Evolutionary conservation across 2,329 filamentous ascomycete species (phyloP), one percentile per base, ranked within the genome.

Genomic region (Berkeleyomyces rouxiae): DNA sequence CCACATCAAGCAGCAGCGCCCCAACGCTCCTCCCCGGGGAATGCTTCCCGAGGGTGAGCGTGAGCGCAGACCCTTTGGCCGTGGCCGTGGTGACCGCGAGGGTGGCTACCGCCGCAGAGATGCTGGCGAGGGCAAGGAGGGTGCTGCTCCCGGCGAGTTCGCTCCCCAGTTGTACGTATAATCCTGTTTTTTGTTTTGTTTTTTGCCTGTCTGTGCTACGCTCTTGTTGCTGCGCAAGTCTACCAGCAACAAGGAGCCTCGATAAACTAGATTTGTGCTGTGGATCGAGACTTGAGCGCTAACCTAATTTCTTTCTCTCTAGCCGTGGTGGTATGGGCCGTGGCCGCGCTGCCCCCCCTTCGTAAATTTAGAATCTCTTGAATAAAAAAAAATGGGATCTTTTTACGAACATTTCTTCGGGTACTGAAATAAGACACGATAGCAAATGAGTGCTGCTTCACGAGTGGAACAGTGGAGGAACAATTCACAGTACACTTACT

Each of bases 1-100:
- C 74, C 93, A 99, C 87, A 97, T 99, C 82, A 99, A 99, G 89
- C 91, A 96, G 83, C 90, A 96, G 84, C 90, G 93, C 79, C 93
- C 90, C 73, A 90, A 96, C 80, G 91, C 90, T 80, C 92, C 92
- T 78, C 92, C 93, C 75, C 91, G 93, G 74, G 93, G 93, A 75
- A 97, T 99, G 93, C 85, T 97, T 81, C 90, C 90, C 72, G 91
- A 95, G 76, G 79, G 82, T 68, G 83, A 86, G 75, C 82, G 81
- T 79, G 89, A 93, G 81, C 83, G 86, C 75, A 85, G 90, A 78
- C 86, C 87, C 70, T 89, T 88, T 74, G 86, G 88, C 77, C 87
- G 89, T 80, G 86, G 87, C 73, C 81, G 84, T 78, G 64, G 87
- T 71, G 87, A 88, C 77, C 86, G 88, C 72, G 86, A 90, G 78